Percentiles rank a stretch among this genome's conserved stretches.
These are phyloP conservation scores for Rhizophagus clarus DNA, from an alignment of 192 early-diverging fungal species.

Conservation along the genomic window DNA sequence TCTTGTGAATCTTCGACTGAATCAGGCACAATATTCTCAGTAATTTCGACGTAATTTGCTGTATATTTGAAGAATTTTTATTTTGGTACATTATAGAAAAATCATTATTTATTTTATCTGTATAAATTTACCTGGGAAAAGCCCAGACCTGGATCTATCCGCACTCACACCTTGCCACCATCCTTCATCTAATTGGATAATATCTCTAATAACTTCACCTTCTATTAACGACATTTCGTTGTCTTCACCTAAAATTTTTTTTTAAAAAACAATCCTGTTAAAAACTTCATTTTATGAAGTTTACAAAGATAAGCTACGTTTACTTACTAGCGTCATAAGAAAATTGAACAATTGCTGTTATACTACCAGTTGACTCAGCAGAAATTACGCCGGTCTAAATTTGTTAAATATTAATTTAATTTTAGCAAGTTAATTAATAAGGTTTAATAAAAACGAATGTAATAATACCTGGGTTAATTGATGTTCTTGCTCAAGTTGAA, in stretches of 20 bases:
- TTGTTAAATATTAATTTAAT: no score
- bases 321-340: slow-evolving; percentile 65
- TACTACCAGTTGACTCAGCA: slow-evolving; percentile 33
- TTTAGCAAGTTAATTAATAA: no score
- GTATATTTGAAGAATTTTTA: slow-evolving; percentile 3
- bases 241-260: slow-evolving; percentile 46
- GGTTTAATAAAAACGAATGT: neutral
- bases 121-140: slow-evolving; percentile 76
- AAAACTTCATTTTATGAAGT: neutral
- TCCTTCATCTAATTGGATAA: slow-evolving; percentile 84
- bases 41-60: slow-evolving; percentile 47
- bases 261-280: neutral
- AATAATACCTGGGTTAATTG: neutral
- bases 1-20: slow-evolving; percentile 22
- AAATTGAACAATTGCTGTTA: slow-evolving; percentile 73
- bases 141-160: slow-evolving; percentile 70
- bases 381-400: slow-evolving; percentile 1
- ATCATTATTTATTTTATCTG: neutral
- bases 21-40: slow-evolving; percentile 3
- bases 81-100: neutral
- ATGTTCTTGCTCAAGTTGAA: neutral
- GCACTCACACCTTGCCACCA: slow-evolving; percentile 91
- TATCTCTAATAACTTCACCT: slow-evolving; percentile 77
- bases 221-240: slow-evolving; percentile 87
- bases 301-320: neutral